These are phyloP conservation scores for Tuber umbilicatum DNA, from an alignment of 495 filamentous ascomycete species.

Conservation along the genomic window DNA sequence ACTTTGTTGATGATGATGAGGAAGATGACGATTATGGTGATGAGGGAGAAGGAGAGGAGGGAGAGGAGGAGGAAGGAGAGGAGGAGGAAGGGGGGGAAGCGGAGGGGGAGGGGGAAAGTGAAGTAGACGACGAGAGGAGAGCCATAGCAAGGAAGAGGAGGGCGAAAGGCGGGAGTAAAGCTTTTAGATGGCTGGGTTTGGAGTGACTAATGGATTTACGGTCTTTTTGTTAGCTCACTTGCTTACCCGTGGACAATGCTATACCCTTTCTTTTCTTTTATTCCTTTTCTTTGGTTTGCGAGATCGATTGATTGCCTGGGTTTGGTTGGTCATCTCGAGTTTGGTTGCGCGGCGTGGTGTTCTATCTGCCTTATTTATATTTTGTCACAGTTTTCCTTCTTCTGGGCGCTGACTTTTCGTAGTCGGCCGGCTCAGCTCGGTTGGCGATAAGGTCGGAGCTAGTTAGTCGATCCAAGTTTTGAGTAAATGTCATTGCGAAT, in stretches of 20 bases:
- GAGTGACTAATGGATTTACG: conserved; percentile 9
- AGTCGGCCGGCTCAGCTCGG: neutral
- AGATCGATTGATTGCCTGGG: neutral
- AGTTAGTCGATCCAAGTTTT: neutral
- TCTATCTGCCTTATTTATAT: neutral
- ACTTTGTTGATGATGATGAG: conserved; percentile 28
- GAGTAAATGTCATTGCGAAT: neutral
- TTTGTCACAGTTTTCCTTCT: neutral
- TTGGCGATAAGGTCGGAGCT: neutral
- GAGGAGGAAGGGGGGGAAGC: conserved; percentile 17
- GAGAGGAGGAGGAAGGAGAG: conserved; percentile 12
- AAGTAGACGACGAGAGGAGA: conserved; percentile 16
- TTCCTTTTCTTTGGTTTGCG: neutral
- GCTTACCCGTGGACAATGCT: neutral
- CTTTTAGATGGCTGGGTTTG: conserved; percentile 33
- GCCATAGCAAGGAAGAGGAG: conserved; percentile 14
- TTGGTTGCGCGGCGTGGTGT: neutral
- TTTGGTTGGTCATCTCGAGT: neutral
- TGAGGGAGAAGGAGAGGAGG: conserved; percentile 17
- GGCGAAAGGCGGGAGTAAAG: conserved; percentile 33
- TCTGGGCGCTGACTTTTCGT: neutral
- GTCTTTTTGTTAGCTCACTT: neutral
- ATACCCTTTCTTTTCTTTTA: neutral
- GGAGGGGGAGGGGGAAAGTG: conserved; percentile 25
- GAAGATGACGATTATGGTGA: conserved; percentile 23